These are phyloP conservation scores for Ascochyta pisi DNA, from an alignment of 2,329 filamentous ascomycete species.

Conservation along the genomic window DNA sequence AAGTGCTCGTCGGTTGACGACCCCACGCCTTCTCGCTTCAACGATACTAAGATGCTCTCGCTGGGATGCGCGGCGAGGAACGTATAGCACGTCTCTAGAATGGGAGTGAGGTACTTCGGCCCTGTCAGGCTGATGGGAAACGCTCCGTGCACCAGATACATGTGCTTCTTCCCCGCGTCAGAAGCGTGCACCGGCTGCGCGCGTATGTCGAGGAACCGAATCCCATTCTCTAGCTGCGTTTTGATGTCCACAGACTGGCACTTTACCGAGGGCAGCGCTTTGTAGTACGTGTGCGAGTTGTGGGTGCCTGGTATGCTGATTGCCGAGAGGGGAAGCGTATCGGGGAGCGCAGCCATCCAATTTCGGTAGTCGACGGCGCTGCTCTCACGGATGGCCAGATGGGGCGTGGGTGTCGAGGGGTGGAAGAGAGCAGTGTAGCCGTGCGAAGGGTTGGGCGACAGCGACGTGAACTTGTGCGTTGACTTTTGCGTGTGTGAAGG, in stretches of 20 bases:
- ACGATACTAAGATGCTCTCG: conserved; percentile 82
- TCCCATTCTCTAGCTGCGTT: conserved; percentile 84
- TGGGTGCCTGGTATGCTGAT: conserved; percentile 95
- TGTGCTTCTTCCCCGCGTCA: conserved; percentile 66
- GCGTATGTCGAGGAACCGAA: conserved; percentile 93
- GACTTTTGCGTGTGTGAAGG: conserved; percentile 62
- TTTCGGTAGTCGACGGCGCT: conserved; percentile 64
- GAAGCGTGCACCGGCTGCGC: conserved; percentile 70
- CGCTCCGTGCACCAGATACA: conserved; percentile 85
- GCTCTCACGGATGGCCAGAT: conserved; percentile 40
- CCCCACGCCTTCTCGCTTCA: conserved; percentile 92
- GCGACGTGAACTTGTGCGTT: conserved; percentile 48
- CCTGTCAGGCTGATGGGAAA: conserved; percentile 89
- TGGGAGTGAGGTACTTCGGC: conserved; percentile 75
- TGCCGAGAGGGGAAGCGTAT: conserved; percentile 75
- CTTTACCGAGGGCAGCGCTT: conserved; percentile 87
- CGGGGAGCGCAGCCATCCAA: conserved; percentile 82
- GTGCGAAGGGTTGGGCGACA: conserved; percentile 49
- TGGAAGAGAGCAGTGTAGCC: conserved; percentile 55
- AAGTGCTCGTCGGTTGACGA: conserved; percentile 80
- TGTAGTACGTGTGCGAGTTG: conserved; percentile 86
- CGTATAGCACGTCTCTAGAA: conserved; percentile 73
- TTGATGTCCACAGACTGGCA: conserved; percentile 83
- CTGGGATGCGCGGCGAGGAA: conserved; percentile 81
- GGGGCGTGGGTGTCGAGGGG: conserved; percentile 51